Base-by-base conservation (phyloP, 306 rosid species). In the Inga oerstediana region DNA sequence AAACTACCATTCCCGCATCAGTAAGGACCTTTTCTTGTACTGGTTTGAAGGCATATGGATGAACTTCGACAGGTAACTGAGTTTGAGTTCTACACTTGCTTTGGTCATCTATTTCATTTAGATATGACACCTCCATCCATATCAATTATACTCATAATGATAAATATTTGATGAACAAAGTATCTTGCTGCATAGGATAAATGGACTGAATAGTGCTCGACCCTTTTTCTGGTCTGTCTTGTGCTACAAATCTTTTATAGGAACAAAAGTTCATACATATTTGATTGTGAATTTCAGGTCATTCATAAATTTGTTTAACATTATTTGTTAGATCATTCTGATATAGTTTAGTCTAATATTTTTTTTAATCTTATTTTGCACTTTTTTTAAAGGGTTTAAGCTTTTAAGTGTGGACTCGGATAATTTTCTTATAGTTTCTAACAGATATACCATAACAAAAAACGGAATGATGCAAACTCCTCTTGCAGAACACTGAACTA, bases 31-130 rank as follows among this genome's bases (percentile, higher is more conserved):
- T 52, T 84, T 91, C 62, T 76, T 91, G 81, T 92, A 87, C 89
- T 95, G 98, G 98, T 93, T 95, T 81, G 88, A 92, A 89, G 98
- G 91, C 86, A 87, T 93, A 82, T 88, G 82, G 75, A 34, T 84
- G 86, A 89, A 84, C 87, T 93, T 95, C 78, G 94, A 93, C 72
- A 92, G 98, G 98, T 95, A 88, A 65, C 56, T 85, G 75, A 69
- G 17, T 41, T 64, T 71, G 58, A 51, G 37, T 7, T 76, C 76
- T 82, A 76, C 12, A 13, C 34, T 52, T 80, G 74, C 78, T 48
- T 13, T 64, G 32, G 32, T 44, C 32, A 49, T 74, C 54, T 83
- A 45, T 80, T 79, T 49, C 76, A 68, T 24, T 34, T 32, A 7
- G 37, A 72, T 45, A 24, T 45, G 58, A 45, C 32, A 3, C 59